Percentiles rank a stretch among this genome's conserved stretches.
phyloP scores from a whole-genome alignment of 1,284 basidiomycete genomes.

The Tilletia indica region DNA sequence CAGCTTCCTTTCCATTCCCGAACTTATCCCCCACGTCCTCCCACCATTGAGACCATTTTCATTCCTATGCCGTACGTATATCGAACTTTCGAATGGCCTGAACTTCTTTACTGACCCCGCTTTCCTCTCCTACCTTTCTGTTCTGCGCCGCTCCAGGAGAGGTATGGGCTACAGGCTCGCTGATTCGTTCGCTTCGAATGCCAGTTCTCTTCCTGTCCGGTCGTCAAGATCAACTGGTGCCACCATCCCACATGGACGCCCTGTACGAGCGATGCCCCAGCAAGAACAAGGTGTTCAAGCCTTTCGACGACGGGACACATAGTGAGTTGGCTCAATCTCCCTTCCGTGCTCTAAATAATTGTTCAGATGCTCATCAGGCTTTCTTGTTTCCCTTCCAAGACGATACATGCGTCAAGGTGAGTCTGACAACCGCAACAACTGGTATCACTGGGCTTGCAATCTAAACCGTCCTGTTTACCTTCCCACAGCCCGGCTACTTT shows the following conservation, averaged over 20 bases:
- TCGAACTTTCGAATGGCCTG: neutral
- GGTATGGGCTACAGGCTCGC: conserved; percentile 79
- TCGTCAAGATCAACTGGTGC: conserved; percentile 76
- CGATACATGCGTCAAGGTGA: conserved; percentile 48
- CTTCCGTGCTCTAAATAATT: neutral
- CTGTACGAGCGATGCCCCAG: conserved; percentile 65
- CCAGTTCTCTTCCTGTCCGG: conserved; percentile 86
- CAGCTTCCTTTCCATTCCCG: conserved; percentile 49
- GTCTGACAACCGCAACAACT: neutral
- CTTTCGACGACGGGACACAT: conserved; percentile 67
- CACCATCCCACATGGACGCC: conserved; percentile 76
- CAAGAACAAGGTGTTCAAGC: conserved; percentile 59
- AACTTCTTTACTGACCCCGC: neutral
- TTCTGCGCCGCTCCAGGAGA: conserved; percentile 60
- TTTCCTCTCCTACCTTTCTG: neutral
- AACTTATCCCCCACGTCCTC: conserved; percentile 67
- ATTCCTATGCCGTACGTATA: conserved; percentile 67
- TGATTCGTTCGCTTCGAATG: conserved; percentile 69
- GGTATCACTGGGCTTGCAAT: neutral
- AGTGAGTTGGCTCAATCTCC: conserved; percentile 61
- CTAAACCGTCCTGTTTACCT: neutral
- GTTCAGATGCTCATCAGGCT: neutral
- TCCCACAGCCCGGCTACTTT: conserved; percentile 40
- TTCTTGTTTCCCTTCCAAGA: conserved; percentile 21
- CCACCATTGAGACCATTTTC: conserved; percentile 74